Percentiles rank a stretch among this genome's conserved stretches.
phyloP scores from a whole-genome alignment of 169 alveolate species.

The Eimeria praecox region DNA sequence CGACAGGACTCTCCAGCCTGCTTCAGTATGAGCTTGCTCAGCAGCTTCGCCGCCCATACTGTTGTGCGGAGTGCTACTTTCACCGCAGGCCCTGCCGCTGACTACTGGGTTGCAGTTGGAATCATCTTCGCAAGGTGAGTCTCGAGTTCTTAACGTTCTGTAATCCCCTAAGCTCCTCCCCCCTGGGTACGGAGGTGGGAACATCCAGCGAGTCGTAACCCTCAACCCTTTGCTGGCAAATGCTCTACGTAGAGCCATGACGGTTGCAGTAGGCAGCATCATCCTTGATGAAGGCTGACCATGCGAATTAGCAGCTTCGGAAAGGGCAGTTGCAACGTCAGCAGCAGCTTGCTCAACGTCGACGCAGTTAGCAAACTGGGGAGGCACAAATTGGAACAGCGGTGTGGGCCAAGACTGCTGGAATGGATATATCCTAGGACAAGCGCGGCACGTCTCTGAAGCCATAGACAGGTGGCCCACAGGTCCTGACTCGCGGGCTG shows the following conservation, averaged over 20 bases:
- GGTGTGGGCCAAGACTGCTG: not conserved
- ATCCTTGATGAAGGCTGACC: not conserved
- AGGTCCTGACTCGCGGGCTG: not conserved
- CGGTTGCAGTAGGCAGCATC: not conserved
- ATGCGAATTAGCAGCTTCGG: conserved; percentile 17
- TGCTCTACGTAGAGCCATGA: conserved; percentile 11
- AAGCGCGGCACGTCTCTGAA: not conserved
- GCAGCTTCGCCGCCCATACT: not conserved
- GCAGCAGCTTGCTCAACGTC: conserved; percentile 36
- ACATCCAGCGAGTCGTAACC: conserved; percentile 56
- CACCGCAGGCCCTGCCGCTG: not conserved
- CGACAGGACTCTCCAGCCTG: not conserved
- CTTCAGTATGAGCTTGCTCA: not conserved
- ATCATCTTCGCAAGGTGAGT: not conserved
- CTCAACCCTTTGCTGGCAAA: conserved; percentile 47
- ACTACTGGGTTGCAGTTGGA: not conserved
- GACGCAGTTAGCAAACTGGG: not conserved
- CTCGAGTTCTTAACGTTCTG: not conserved
- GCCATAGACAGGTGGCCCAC: not conserved
- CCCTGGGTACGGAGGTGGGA: conserved; percentile 55
- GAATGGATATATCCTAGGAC: not conserved
- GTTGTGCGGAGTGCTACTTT: not conserved
- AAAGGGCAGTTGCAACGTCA: conserved; percentile 55
- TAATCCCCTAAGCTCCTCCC: not conserved
- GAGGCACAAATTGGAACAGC: conserved; percentile 13